phyloP scores from a whole-genome alignment of 257 asterid genomes.

The Przewalskia tangutica region DNA sequence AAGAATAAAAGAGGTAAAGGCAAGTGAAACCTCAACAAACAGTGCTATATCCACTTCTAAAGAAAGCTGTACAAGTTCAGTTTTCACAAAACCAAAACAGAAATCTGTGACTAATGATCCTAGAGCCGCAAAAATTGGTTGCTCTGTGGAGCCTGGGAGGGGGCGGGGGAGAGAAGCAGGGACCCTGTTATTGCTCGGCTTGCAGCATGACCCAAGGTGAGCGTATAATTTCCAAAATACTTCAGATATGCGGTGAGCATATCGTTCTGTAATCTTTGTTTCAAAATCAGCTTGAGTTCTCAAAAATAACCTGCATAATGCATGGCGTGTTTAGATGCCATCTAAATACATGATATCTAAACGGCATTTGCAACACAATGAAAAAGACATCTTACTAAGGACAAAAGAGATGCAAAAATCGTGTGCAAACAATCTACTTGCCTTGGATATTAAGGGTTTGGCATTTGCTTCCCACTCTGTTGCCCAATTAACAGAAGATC shows the following conservation, averaged over 20 bases:
- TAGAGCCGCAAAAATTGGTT: neutral
- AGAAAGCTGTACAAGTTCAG: neutral
- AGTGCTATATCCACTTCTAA: neutral
- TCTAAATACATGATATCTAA: neutral
- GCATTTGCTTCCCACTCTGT: slow-evolving; percentile 83
- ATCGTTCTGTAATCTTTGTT: neutral
- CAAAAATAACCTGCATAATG: slow-evolving; percentile 42
- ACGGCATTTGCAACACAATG: neutral
- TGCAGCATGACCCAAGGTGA: neutral
- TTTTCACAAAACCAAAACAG: neutral
- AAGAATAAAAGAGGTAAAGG: neutral
- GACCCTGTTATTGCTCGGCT: neutral
- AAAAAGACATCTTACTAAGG: neutral
- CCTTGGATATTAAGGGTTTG: slow-evolving; percentile 65
- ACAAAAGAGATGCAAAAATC: neutral
- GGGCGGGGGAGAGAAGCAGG: neutral
- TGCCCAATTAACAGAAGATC: slow-evolving; percentile 67
- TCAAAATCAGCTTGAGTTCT: slow-evolving; percentile 26
- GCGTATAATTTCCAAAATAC: neutral
- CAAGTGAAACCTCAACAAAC: neutral
- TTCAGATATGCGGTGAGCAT: neutral
- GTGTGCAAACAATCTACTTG: slow-evolving; percentile 12
- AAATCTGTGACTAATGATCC: neutral
- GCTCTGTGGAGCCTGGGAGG: neutral
- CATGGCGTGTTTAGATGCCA: neutral